Base-by-base conservation (phyloP, 768 basidiomycete species). In the Phylloporus scabripes region DNA sequence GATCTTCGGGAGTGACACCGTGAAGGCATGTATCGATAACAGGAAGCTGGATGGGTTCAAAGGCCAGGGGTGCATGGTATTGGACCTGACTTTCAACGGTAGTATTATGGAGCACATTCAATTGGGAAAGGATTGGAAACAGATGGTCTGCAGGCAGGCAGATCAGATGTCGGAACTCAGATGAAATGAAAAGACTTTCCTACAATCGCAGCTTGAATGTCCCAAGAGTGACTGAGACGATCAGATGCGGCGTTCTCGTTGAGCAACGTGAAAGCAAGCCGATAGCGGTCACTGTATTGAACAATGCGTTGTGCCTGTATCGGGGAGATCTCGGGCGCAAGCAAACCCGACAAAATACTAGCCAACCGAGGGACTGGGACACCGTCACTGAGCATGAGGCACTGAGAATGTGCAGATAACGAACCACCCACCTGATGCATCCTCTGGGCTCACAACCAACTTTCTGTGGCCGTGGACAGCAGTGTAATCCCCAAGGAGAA, bases 71-170 rank as follows among this genome's bases (percentile, higher is more conserved):
- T 5, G 92, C 91, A 58, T 95, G 85, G 61, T 82, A 92, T 59
- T 94, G 91, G 1, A 96, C 80, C 70, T 98, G 95, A 51, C 92
- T 95, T 71, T 97, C 93, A 38, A 97, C 76, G 2, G 87, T 93
- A 62, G 93, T 91, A 60, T 94, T 92, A 72, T 97, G 91, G 15
- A 98, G 67, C 14, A 74, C 65, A 3, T 72, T 70, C 5, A 97
- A 72, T 28, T 76, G 70, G 12, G 74, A 62, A 9, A 90, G 65
- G 8, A 87, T 71, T 0, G 92, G 90, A 8, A 71, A 65, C 21
- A 98, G 68, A 63, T 87, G 80, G 24, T 71, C 94, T 97, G 60
- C 12, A 44, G 21, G 46, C 45, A 14, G 39, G 29, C 33, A 26
- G 46, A 50, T 54, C 51, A 59, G 42, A 48, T 46, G 53, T 52